Evolutionary conservation across 2,329 filamentous ascomycete genomes (phyloP).

Genomic region (Fusarium sp.): DNA sequence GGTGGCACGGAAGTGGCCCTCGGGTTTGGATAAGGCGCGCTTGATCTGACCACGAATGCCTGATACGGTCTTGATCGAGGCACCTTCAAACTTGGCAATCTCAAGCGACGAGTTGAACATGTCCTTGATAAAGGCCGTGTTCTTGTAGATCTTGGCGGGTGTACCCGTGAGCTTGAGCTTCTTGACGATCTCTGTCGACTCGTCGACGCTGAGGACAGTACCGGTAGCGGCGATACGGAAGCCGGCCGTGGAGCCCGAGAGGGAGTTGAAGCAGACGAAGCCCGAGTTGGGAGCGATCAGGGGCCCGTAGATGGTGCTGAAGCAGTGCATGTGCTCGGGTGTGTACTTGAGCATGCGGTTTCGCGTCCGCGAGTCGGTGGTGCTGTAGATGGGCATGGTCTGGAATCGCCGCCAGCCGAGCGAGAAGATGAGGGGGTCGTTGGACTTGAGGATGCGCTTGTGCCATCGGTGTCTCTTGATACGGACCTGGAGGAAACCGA

Average conservation of each 20-base stretch:
- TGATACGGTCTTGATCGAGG: slow-evolving; percentile 94
- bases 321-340: slow-evolving; percentile 99
- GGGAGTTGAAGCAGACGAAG: slow-evolving; percentile 92
- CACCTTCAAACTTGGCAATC: slow-evolving; percentile 98
- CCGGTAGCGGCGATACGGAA: slow-evolving; percentile 96
- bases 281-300: slow-evolving; percentile 95
- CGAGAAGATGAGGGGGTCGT: slow-evolving; percentile 96
- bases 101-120: slow-evolving; percentile 96
- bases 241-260: slow-evolving; percentile 84
- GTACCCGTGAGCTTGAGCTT: slow-evolving; percentile 96
- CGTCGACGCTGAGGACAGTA: slow-evolving; percentile 92
- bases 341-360: slow-evolving; percentile 99
- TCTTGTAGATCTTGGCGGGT: slow-evolving; percentile 99
- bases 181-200: slow-evolving; percentile 97
- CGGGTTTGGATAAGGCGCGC: slow-evolving; percentile 89
- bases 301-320: slow-evolving; percentile 93
- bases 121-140: slow-evolving; percentile 97
- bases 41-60: slow-evolving; percentile 98
- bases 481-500: slow-evolving; percentile 93
- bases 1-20: slow-evolving; percentile 94
- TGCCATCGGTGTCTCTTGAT: slow-evolving; percentile 99
- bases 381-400: slow-evolving; percentile 91
- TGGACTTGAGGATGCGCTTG: slow-evolving; percentile 98
- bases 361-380: slow-evolving; percentile 89
- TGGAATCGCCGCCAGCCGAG: slow-evolving; percentile 97